These are phyloP conservation scores for Leccinum sublutescens DNA, from an alignment of 768 basidiomycete species.

Conservation along the genomic window DNA sequence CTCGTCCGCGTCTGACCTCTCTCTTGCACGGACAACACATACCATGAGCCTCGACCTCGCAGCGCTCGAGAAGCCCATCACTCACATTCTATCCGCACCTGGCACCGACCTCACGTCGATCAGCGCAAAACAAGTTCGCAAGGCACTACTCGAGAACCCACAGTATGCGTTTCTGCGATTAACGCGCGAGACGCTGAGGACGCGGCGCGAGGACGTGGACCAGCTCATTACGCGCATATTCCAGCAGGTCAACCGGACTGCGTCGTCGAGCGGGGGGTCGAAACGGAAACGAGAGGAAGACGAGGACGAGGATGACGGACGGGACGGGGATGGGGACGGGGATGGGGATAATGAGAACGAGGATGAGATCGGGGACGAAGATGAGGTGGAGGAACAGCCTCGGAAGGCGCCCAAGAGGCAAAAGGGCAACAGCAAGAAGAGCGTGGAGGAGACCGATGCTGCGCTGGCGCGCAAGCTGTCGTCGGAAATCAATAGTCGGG, in stretches of 20 bases:
- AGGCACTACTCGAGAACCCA: conserved; percentile 53
- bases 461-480: conserved; percentile 71
- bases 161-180: conserved; percentile 41
- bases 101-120: conserved; percentile 76
- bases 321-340: neutral
- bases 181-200: conserved; percentile 59
- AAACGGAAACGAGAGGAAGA: conserved; percentile 31
- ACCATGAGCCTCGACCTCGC: conserved; percentile 53
- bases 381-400: conserved; percentile 19
- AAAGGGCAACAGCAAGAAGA: conserved; percentile 44
- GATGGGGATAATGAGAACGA: neutral
- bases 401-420: conserved; percentile 42
- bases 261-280: conserved; percentile 20
- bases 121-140: conserved; percentile 87
- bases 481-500: conserved; percentile 63
- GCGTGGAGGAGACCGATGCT: conserved; percentile 61
- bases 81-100: conserved; percentile 70
- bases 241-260: conserved; percentile 49
- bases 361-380: conserved; percentile 13
- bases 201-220: conserved; percentile 69
- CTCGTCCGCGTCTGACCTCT: neutral
- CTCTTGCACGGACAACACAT: neutral
- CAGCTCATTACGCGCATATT: conserved; percentile 64
- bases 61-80: conserved; percentile 60
- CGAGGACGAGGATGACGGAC: neutral